Evolutionary conservation across 768 basidiomycete genomes (phyloP).

Genomic region (Collybiopsis confluens): DNA sequence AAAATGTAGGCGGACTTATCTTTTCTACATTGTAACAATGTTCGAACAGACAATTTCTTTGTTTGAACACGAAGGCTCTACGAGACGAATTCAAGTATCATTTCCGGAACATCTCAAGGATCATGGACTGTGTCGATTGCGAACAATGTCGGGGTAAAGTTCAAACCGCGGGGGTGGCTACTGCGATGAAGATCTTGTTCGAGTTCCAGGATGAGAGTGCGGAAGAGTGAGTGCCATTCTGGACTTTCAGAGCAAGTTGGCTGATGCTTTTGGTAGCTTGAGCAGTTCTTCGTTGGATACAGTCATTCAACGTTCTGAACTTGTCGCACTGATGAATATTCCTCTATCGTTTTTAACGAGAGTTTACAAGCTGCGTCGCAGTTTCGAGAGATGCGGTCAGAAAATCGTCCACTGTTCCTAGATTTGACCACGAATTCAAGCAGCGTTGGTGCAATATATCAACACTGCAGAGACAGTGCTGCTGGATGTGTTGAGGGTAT

Average conservation of each 20-base stretch:
- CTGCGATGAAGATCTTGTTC: conserved; percentile 72
- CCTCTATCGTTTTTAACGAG: conserved; percentile 68
- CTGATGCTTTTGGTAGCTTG: not conserved
- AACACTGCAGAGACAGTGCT: not conserved
- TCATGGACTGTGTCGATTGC: conserved; percentile 81
- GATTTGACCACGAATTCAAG: not conserved
- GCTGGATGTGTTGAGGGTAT: not conserved
- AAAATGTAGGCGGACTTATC: conserved; percentile 27
- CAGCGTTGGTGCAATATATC: not conserved
- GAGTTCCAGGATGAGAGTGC: conserved; percentile 69
- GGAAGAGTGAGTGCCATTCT: conserved; percentile 34
- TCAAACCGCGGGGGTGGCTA: conserved; percentile 68
- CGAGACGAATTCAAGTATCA: conserved; percentile 73
- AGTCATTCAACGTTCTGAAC: conserved; percentile 60
- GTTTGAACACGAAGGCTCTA: not conserved
- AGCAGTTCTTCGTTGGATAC: conserved; percentile 36
- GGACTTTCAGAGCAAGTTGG: not conserved
- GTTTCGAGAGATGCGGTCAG: conserved; percentile 57
- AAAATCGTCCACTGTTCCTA: not conserved
- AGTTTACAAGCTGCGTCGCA: conserved; percentile 54
- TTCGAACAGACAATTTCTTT: not conserved
- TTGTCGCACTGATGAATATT: conserved; percentile 76
- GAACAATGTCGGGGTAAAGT: conserved; percentile 82
- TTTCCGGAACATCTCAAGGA: conserved; percentile 72
- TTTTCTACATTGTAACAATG: not conserved